phyloP scores from a whole-genome alignment of 768 basidiomycete species.

The Termitomyces sp. region DNA sequence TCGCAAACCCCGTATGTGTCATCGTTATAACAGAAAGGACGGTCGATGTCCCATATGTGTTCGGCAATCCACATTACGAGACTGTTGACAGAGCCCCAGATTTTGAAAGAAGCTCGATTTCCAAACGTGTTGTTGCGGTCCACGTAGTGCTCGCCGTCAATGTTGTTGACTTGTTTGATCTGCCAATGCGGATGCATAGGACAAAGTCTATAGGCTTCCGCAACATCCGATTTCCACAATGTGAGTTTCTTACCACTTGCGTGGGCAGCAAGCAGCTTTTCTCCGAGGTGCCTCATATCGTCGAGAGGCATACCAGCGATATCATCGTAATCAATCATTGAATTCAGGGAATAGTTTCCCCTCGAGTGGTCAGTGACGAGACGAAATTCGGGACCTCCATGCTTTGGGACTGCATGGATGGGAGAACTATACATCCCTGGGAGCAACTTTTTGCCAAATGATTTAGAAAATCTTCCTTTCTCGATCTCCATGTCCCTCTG shows the following conservation, averaged over 20 bases:
- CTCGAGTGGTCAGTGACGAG: background rate
- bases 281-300: slow-evolving; percentile 1
- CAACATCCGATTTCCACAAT: background rate
- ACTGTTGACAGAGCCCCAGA: slow-evolving; percentile 2
- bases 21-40: background rate
- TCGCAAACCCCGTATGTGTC: background rate
- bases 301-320: slow-evolving; percentile 1
- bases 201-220: background rate
- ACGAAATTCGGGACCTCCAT: background rate
- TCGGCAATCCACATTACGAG: slow-evolving; percentile 5
- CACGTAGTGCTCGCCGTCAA: background rate
- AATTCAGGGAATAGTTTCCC: slow-evolving; percentile 1
- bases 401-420: background rate
- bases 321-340: slow-evolving; percentile 1
- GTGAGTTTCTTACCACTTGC: background rate
- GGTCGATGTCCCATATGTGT: background rate
- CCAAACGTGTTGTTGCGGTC: slow-evolving; percentile 1
- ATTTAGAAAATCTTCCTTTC: background rate
- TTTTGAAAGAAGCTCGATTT: background rate
- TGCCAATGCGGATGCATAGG: slow-evolving; percentile 6
- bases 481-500: slow-evolving; percentile 2
- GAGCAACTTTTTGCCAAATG: background rate
- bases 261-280: background rate
- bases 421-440: slow-evolving; percentile 3
- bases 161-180: slow-evolving; percentile 1